Conservation (phyloP, 306 rosid species). For the Sicyos baderoa region DNA sequence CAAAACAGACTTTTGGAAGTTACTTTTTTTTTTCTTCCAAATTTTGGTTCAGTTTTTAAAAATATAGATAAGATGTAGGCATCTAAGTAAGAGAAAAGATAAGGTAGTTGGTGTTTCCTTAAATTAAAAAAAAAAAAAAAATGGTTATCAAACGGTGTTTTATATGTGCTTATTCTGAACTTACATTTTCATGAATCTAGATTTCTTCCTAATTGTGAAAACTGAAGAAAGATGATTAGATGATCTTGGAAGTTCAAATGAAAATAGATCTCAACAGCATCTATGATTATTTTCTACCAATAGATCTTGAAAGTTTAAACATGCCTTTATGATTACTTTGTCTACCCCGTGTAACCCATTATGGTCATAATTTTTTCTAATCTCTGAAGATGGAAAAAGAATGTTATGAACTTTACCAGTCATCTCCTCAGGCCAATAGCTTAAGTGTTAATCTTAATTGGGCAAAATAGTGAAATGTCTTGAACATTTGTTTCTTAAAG, state of each 20-base stretch:
- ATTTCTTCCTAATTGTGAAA: background rate
- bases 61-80: no score
- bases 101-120: no score
- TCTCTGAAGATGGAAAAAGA: background rate
- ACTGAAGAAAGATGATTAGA: background rate
- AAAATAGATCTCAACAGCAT: background rate
- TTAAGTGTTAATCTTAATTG: background rate
- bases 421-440: background rate
- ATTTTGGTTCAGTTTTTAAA: no score
- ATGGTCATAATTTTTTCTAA: background rate
- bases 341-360: background rate
- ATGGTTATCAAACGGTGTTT: no score
- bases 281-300: background rate
- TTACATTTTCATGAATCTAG: background rate
- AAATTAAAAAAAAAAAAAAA: no score
- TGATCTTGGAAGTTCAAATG: no score
- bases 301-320: background rate
- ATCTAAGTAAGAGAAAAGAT: no score
- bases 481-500: slow-evolving; percentile 19
- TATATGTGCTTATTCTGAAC: background rate
- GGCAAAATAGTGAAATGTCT: background rate
- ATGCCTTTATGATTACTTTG: background rate
- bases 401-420: background rate
- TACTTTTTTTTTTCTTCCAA: no score
- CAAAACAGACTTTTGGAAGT: no score